These are phyloP conservation scores for Zopfia rhizophila DNA, from an alignment of 2,329 filamentous ascomycete species.

Conservation along the genomic window DNA sequence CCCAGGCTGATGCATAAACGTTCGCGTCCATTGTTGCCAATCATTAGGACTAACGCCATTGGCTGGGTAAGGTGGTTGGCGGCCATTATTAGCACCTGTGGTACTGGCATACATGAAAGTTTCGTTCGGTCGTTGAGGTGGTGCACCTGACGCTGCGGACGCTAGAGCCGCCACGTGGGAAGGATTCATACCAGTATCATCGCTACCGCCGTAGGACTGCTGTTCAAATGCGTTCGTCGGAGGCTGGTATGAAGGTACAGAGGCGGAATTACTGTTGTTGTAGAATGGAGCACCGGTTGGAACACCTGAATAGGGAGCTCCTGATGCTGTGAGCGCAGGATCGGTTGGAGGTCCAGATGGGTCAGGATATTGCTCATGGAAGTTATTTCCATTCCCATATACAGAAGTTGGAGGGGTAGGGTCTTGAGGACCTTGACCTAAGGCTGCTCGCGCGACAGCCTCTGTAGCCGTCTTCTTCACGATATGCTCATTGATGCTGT, in stretches of 20 bases:
- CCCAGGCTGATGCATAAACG: slow-evolving; percentile 40
- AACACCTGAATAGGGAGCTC: slow-evolving; percentile 33
- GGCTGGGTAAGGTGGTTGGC: slow-evolving; percentile 34
- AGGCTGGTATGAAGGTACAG: slow-evolving; percentile 32
- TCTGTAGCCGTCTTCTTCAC: slow-evolving; percentile 57
- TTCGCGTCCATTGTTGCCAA: slow-evolving; percentile 50
- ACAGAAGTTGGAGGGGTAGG: slow-evolving; percentile 23
- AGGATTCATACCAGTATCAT: slow-evolving; percentile 39
- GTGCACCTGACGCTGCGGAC: slow-evolving; percentile 33
- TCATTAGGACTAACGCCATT: slow-evolving; percentile 40
- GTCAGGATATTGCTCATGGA: slow-evolving; percentile 37
- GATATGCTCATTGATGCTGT: slow-evolving; percentile 58
- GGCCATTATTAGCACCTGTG: slow-evolving; percentile 28
- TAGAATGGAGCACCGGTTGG: slow-evolving; percentile 32
- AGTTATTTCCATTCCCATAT: slow-evolving; percentile 35
- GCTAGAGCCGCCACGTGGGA: slow-evolving; percentile 44
- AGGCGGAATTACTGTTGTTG: slow-evolving; percentile 32
- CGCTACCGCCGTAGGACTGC: slow-evolving; percentile 36
- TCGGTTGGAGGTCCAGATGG: slow-evolving; percentile 29
- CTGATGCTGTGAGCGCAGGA: slow-evolving; percentile 30
- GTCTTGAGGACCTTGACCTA: slow-evolving; percentile 40
- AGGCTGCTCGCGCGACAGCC: slow-evolving; percentile 51
- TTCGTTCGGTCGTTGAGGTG: slow-evolving; percentile 33
- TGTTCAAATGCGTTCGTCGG: slow-evolving; percentile 36
- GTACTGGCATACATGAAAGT: slow-evolving; percentile 35